phyloP scores from a whole-genome alignment of 768 basidiomycete genomes.

The Hysterangium stoloniferum region DNA sequence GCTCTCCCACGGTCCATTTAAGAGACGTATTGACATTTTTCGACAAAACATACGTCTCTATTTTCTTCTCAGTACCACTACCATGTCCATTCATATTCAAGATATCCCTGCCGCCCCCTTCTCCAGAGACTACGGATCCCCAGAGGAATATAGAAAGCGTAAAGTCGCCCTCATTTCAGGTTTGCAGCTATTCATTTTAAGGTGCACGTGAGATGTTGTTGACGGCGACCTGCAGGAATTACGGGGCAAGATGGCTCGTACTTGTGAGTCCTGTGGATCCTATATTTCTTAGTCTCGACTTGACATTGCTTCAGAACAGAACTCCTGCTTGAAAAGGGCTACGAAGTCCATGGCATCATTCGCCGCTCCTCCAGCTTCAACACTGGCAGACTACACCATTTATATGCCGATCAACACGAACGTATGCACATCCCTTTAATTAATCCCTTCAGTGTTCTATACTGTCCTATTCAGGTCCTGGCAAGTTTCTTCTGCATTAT shows the following conservation, averaged over 20 bases:
- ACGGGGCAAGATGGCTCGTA: conserved; percentile 97
- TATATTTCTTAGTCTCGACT: not conserved
- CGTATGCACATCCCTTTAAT: conserved; percentile 39
- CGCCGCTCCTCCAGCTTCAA: conserved; percentile 98
- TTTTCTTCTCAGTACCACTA: no score
- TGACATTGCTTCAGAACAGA: conserved; percentile 53
- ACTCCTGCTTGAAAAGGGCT: conserved; percentile 77
- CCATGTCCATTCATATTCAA: conserved; percentile 2
- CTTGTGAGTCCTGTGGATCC: conserved; percentile 67
- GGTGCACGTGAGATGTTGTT: conserved; percentile 1
- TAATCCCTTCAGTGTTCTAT: conserved; percentile 7
- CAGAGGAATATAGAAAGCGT: conserved; percentile 78
- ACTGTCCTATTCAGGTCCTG: conserved; percentile 40
- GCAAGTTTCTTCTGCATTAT: conserved; percentile 79
- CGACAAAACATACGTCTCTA: no score
- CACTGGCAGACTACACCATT: conserved; percentile 88
- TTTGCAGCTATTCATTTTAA: conserved; percentile 24
- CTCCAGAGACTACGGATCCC: conserved; percentile 48
- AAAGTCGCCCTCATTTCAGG: conserved; percentile 93
- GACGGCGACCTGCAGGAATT: conserved; percentile 51
- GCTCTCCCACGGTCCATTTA: no score
- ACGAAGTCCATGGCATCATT: conserved; percentile 92
- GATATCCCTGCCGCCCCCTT: conserved; percentile 18
- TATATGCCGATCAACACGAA: conserved; percentile 90
- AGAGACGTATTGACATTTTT: no score